Base-by-base conservation (phyloP, 768 basidiomycete genomes). In the Pisolithus albus region DNA sequence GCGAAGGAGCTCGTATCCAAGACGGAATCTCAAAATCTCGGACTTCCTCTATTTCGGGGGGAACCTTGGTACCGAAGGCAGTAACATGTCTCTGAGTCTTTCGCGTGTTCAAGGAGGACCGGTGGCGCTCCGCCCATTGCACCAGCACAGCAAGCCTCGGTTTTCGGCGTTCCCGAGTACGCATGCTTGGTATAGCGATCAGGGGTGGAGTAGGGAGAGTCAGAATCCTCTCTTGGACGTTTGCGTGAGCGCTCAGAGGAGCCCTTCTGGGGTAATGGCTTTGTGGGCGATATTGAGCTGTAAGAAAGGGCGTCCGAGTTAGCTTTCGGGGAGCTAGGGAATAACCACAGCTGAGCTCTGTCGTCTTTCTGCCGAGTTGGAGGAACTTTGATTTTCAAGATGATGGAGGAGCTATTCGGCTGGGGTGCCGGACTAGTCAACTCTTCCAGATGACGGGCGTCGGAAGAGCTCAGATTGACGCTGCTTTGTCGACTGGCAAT, bases 21-120 rank as follows among this genome's bases (percentile, higher is more conserved):
- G 65, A 54, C 0, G 86, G 85, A 36, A 83, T 65, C 56, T 76
- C 73, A 58, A 78, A 87, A 40, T 85, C 82, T 54, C 66, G 70
- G 28, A 68, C 53, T 49, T 76, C 73, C 53, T 75, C 74, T 36
- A 81, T 53, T 34, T 72, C 75, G 1, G 61, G 58, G 5, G 79
- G 79, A n/a, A 84, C 69, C 55, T 79, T 75, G 40, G 72, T 69
- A 0, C 86, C 85, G 59, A 86, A 88, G 8, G 83, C 80, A 15
- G 71, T 74, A 39, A 76, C 66, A 55, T 79, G 74, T 52, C 83
- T 72, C 55, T 75, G 73, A 10, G 78, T 75, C 60, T 78, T 76
- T 50, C 80, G 68, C 21, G 72, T 67, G 18, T 69, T 70, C 13
- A 73, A 74, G 40, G 71, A 68, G 9, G 67, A 65, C 46, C 74